Percentiles rank a stretch among this genome's conserved stretches.
Conservation (phyloP, 106 monocot species). For the Dendrobium catenatum region DNA sequence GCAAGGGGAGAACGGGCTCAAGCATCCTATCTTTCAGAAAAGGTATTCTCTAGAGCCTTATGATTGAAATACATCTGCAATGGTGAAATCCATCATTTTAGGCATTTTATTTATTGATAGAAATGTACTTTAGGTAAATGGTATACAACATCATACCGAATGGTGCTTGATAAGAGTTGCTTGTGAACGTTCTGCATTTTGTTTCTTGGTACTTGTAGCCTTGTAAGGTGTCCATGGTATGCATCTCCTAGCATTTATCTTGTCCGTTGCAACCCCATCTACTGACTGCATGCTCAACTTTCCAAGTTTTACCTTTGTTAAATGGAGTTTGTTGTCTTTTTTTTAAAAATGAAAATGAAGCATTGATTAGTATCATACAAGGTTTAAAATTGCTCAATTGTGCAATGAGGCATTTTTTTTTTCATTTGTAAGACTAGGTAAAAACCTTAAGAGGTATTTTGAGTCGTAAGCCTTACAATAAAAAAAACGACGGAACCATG, state of each 20-base stretch:
- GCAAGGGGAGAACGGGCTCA: constrained; percentile 65
- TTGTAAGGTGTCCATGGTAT: neutral
- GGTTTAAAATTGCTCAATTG: too few species aligned
- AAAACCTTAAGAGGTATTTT: too few species aligned
- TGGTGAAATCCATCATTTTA: neutral
- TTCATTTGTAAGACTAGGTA: too few species aligned
- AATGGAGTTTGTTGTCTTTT: neutral
- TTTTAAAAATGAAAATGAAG: neutral
- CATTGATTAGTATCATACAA: too few species aligned
- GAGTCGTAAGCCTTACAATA: too few species aligned
- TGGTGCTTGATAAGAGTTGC: neutral
- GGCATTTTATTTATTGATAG: neutral
- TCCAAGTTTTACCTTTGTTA: neutral
- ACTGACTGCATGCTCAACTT: neutral
- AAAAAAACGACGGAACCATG: too few species aligned
- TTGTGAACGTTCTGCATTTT: neutral
- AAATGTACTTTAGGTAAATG: neutral
- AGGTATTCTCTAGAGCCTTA: constrained; percentile 23
- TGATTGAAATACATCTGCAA: neutral
- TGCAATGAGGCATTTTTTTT: too few species aligned
- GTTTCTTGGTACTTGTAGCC: neutral
- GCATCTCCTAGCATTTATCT: neutral
- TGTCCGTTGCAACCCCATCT: neutral
- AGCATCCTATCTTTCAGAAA: constrained; percentile 74
- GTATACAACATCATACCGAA: neutral